These are phyloP conservation scores for Vitis rotundifolia DNA, from an alignment of 164 flowering plant species.

Conservation along the genomic window DNA sequence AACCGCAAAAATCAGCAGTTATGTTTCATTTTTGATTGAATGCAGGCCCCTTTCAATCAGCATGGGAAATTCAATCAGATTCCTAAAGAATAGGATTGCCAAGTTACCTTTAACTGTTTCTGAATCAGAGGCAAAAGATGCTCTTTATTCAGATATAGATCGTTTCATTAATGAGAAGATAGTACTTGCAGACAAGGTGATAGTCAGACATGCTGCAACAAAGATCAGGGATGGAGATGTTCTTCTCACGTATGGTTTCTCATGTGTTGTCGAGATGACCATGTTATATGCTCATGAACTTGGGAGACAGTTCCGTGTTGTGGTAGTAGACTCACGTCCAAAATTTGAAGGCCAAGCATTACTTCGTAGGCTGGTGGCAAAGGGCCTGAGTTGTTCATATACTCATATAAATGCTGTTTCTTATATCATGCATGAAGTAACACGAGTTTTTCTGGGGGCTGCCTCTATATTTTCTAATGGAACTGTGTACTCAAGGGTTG, in stretches of 20 bases:
- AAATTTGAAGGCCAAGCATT: slow-evolving; percentile 79
- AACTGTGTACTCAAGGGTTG: slow-evolving; percentile 91
- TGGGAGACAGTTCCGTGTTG: slow-evolving; percentile 81
- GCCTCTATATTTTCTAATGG: slow-evolving; percentile 88
- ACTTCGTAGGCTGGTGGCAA: slow-evolving; percentile 75
- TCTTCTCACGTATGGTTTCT: slow-evolving; percentile 81
- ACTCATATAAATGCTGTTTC: slow-evolving; percentile 90
- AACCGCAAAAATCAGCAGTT: slow-evolving; percentile 76
- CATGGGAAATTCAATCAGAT: slow-evolving; percentile 93
- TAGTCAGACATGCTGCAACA: slow-evolving; percentile 84
- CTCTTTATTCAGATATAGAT: slow-evolving; percentile 67
- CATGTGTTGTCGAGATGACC: slow-evolving; percentile 83
- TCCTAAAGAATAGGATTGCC: slow-evolving; percentile 67
- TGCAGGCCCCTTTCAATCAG: slow-evolving; percentile 93
- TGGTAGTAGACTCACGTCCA: slow-evolving; percentile 91
- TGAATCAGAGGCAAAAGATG: slow-evolving; percentile 80
- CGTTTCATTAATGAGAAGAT: slow-evolving; percentile 84
- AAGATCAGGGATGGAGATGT: slow-evolving; percentile 93
- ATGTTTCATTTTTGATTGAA: slow-evolving; percentile 71
- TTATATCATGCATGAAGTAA: slow-evolving; percentile 92
- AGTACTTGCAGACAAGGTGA: slow-evolving; percentile 76
- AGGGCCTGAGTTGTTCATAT: slow-evolving; percentile 84
- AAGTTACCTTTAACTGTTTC: slow-evolving; percentile 63
- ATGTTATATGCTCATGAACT: slow-evolving; percentile 81
- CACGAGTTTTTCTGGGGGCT: slow-evolving; percentile 82